Conservation (phyloP, 2,329 filamentous ascomycete genomes). For the Xylariaceae sp. region DNA sequence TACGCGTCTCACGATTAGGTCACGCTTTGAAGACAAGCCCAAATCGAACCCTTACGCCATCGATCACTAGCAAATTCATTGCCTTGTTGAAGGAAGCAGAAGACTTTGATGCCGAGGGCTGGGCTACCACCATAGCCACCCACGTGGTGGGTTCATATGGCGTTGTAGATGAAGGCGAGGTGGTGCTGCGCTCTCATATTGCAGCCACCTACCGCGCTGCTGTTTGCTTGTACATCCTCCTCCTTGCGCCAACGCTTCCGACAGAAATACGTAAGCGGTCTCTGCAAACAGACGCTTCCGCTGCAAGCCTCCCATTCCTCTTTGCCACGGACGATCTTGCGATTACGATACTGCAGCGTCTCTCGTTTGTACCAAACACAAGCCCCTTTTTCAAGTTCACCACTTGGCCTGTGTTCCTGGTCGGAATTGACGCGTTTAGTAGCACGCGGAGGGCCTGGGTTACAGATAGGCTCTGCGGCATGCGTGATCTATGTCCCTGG, state of each 20-base stretch:
- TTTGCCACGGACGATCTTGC: constrained; percentile 44
- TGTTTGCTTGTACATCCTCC: constrained; percentile 44
- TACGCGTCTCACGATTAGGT: constrained; percentile 42
- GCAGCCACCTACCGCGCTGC: constrained; percentile 45
- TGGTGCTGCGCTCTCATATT: constrained; percentile 36
- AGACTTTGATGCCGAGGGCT: constrained; percentile 39
- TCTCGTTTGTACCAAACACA: constrained; percentile 43
- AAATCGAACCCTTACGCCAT: constrained; percentile 26
- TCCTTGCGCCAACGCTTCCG: constrained; percentile 27
- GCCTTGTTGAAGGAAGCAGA: constrained; percentile 39
- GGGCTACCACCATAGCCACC: constrained; percentile 39
- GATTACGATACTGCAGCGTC: constrained; percentile 46
- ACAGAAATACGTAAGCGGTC: constrained; percentile 12
- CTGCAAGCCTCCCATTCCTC: constrained; percentile 27
- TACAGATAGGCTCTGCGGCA: constrained; percentile 42
- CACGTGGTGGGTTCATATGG: constrained; percentile 22
- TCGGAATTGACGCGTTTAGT: constrained; percentile 51
- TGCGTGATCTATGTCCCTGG: constrained; percentile 46
- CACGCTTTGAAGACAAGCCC: constrained; percentile 30
- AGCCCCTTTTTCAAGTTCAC: constrained; percentile 56
- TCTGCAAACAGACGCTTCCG: not conserved
- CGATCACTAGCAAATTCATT: constrained; percentile 35
- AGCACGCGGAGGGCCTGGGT: constrained; percentile 46
- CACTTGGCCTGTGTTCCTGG: constrained; percentile 57
- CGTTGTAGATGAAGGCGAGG: constrained; percentile 37